These are phyloP conservation scores for Arthrobotrys conoides DNA, from an alignment of 2,329 filamentous ascomycete genomes.

Conservation along the genomic window DNA sequence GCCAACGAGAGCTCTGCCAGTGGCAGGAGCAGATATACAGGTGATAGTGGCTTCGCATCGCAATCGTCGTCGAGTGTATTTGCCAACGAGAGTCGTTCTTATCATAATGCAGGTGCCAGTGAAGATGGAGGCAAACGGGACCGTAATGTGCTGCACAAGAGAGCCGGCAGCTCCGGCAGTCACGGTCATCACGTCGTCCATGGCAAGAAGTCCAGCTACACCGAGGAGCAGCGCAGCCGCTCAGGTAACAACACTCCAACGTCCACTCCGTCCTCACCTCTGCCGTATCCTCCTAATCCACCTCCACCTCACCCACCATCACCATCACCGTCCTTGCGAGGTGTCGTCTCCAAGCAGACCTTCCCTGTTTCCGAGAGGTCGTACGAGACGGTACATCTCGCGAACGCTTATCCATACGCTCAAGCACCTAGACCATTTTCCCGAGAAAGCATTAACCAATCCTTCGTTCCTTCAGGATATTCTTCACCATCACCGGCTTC, in stretches of 20 bases:
- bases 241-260: constrained; percentile 68
- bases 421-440: constrained; percentile 63
- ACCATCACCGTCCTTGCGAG: constrained; percentile 65
- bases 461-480: constrained; percentile 69
- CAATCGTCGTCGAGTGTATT: constrained; percentile 53
- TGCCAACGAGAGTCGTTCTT: constrained; percentile 64
- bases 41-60: constrained; percentile 65
- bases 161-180: constrained; percentile 61
- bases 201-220: constrained; percentile 81
- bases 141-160: constrained; percentile 83
- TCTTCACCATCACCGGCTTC: constrained; percentile 76
- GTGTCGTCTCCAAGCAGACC: constrained; percentile 69
- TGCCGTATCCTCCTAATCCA: constrained; percentile 33
- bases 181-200: constrained; percentile 75
- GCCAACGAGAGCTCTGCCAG: constrained; percentile 63
- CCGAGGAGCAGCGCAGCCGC: constrained; percentile 79
- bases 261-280: constrained; percentile 49
- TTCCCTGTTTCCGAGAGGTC: constrained; percentile 48
- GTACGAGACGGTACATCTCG: constrained; percentile 48
- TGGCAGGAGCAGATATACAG: constrained; percentile 63
- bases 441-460: constrained; percentile 64
- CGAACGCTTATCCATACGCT: constrained; percentile 21
- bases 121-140: constrained; percentile 77
- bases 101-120: constrained; percentile 64
- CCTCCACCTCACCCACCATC: constrained; percentile 25